A percentile compares a stretch with the other conserved stretches of the same genome.
Evolutionary conservation across 1,139 yeast genomes (phyloP).

Genomic region (Saccharomyces hybrid): DNA sequence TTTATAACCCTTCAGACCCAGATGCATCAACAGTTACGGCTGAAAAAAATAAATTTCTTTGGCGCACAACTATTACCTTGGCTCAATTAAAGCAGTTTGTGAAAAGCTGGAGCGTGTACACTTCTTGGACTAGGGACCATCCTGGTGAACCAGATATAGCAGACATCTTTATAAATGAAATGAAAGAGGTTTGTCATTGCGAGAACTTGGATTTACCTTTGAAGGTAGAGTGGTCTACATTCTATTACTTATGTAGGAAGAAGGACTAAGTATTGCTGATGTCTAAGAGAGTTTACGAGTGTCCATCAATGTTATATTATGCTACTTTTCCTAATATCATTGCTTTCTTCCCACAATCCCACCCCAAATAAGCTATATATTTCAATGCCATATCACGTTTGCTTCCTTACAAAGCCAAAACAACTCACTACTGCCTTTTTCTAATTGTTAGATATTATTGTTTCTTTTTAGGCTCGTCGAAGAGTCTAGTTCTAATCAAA

Average conservation of each 20-base stretch:
- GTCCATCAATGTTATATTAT: too few relatives aligned
- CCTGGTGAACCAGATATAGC: slow-evolving; percentile 33
- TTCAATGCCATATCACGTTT: too few relatives aligned
- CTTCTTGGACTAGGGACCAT: slow-evolving; percentile 41
- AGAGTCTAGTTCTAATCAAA: too few relatives aligned
- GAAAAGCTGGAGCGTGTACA: slow-evolving; percentile 63
- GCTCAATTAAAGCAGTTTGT: slow-evolving; percentile 42
- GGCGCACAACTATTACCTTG: slow-evolving; percentile 29
- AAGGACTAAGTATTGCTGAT: too few relatives aligned
- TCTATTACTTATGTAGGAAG: slow-evolving; percentile 40
- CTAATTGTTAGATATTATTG: too few relatives aligned
- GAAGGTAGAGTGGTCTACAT: slow-evolving; percentile 53
- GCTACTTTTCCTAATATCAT: too few relatives aligned
- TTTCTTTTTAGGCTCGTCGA: too few relatives aligned
- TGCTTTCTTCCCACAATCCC: too few relatives aligned
- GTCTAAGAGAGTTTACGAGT: too few relatives aligned
- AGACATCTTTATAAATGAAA: slow-evolving; percentile 39
- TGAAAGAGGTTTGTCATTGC: slow-evolving; percentile 40
- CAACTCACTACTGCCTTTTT: too few relatives aligned
- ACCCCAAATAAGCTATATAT: too few relatives aligned
- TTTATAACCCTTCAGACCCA: slow-evolving; percentile 34
- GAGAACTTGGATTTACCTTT: slow-evolving; percentile 36
- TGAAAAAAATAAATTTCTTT: slow-evolving; percentile 32
- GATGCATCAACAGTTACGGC: slow-evolving; percentile 33
- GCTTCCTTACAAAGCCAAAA: too few relatives aligned